Percentiles rank a stretch among this genome's conserved stretches.
Conservation (phyloP, 192 early-diverging fungal genomes). For the Lobosporangium transversale region DNA sequence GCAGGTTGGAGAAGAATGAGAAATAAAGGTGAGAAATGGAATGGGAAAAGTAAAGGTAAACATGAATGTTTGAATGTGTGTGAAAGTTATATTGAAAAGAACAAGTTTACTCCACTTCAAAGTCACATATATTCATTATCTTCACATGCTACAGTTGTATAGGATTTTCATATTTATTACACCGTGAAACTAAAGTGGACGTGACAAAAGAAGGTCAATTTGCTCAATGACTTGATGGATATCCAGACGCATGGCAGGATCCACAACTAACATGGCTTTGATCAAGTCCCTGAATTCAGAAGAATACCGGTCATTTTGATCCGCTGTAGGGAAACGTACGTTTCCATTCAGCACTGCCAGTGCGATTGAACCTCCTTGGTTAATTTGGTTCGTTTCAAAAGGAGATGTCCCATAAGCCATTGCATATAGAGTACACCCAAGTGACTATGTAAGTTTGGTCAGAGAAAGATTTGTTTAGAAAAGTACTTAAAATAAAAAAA, state of each 20-base stretch:
- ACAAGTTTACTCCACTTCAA: no score
- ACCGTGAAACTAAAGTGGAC: no score
- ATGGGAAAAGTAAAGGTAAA: no score
- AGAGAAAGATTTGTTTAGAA: no score
- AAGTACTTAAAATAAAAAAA: neutral
- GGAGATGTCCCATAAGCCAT: conserved; percentile 77
- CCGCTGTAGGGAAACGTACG: conserved; percentile 60
- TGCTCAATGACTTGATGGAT: conserved; percentile 65
- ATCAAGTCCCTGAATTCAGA: conserved; percentile 63
- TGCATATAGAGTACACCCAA: conserved; percentile 78
- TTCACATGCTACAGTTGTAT: no score
- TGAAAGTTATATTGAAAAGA: no score
- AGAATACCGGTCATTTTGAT: conserved; percentile 61
- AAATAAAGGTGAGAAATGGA: no score
- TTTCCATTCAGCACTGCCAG: conserved; percentile 77
- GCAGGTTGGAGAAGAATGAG: no score
- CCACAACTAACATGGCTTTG: conserved; percentile 68
- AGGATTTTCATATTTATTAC: no score
- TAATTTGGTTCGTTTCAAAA: conserved; percentile 72
- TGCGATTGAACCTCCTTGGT: conserved; percentile 75
- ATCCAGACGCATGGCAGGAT: conserved; percentile 66
- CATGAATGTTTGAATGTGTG: no score
- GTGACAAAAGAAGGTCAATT: conserved; percentile 24
- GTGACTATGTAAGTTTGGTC: conserved; percentile 44
- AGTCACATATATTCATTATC: no score